Evolutionary conservation across 129 eudicot genomes (phyloP).

Genomic region (Arctium lappa): DNA sequence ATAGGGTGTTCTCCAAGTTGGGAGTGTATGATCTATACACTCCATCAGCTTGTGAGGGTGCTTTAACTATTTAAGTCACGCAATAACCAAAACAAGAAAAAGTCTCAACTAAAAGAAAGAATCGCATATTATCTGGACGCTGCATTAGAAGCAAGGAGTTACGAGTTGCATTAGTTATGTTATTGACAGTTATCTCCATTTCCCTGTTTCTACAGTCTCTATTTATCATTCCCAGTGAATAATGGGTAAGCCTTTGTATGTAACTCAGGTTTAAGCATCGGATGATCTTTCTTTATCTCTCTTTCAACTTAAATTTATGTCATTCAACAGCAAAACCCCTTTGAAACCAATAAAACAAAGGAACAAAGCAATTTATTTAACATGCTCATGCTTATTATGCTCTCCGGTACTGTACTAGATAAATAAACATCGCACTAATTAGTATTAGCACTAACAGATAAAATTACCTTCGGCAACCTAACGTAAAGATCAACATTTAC

Average conservation of each 20-base stretch:
- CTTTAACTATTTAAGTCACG: too few species aligned
- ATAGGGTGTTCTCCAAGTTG: not conserved
- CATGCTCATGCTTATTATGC: not conserved
- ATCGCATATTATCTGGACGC: not conserved
- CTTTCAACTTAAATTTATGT: not conserved
- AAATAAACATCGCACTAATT: not conserved
- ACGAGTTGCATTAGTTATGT: not conserved
- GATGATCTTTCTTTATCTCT: not conserved
- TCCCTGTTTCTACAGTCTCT: not conserved
- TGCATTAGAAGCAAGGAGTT: not conserved
- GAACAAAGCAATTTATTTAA: not conserved
- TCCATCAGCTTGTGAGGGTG: too few species aligned
- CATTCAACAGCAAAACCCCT: not conserved
- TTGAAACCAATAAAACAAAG: not conserved
- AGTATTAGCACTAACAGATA: not conserved
- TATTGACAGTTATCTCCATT: not conserved
- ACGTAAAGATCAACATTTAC: conserved; percentile 66
- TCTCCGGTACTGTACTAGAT: not conserved
- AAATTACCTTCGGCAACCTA: conserved; percentile 82
- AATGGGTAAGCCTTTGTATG: not conserved
- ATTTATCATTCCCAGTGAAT: not conserved
- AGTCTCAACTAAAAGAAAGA: too few species aligned
- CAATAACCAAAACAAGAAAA: too few species aligned
- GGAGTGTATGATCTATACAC: too few species aligned
- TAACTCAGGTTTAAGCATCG: not conserved